Conservation (phyloP, 768 basidiomycete species). For the Lenzites betulinus region DNA sequence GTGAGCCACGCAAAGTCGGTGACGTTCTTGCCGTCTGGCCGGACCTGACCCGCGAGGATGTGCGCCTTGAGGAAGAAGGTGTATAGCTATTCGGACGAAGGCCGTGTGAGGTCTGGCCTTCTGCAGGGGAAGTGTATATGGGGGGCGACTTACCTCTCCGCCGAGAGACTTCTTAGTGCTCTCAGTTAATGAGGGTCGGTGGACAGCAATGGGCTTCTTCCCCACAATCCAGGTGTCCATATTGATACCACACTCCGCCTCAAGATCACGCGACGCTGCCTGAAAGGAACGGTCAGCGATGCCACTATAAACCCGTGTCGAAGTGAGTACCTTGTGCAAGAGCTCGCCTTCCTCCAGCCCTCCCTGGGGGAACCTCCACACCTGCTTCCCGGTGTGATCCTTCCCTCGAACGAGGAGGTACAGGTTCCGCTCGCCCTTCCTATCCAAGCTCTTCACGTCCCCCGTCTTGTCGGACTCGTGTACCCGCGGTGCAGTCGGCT, state of each 20-base stretch:
- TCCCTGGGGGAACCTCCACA: slow-evolving; percentile 85
- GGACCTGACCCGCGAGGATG: slow-evolving; percentile 85
- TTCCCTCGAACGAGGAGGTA: slow-evolving; percentile 76
- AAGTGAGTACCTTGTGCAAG: slow-evolving; percentile 65
- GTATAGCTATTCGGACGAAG: slow-evolving; percentile 47
- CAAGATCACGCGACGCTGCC: slow-evolving; percentile 76
- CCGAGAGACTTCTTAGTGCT: slow-evolving; percentile 18
- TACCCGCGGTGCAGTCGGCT: slow-evolving; percentile 43
- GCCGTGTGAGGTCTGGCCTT: background rate
- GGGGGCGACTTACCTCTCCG: slow-evolving; percentile 19
- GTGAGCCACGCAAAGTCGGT: slow-evolving; percentile 93
- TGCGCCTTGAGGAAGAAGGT: slow-evolving; percentile 95
- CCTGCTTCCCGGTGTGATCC: slow-evolving; percentile 45
- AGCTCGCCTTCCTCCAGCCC: slow-evolving; percentile 62
- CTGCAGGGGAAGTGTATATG: too few relatives aligned
- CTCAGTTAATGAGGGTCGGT: slow-evolving; percentile 49
- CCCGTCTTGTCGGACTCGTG: slow-evolving; percentile 60
- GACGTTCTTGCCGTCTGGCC: slow-evolving; percentile 52
- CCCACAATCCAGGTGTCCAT: slow-evolving; percentile 98
- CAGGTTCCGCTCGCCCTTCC: slow-evolving; percentile 81
- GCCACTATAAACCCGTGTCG: background rate
- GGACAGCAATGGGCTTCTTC: slow-evolving; percentile 82
- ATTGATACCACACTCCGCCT: slow-evolving; percentile 68
- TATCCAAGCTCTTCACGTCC: slow-evolving; percentile 76
- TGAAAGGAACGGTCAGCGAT: slow-evolving; percentile 32